Conservation (phyloP, 495 filamentous ascomycete species). For the Talaromyces nanjingensis region DNA sequence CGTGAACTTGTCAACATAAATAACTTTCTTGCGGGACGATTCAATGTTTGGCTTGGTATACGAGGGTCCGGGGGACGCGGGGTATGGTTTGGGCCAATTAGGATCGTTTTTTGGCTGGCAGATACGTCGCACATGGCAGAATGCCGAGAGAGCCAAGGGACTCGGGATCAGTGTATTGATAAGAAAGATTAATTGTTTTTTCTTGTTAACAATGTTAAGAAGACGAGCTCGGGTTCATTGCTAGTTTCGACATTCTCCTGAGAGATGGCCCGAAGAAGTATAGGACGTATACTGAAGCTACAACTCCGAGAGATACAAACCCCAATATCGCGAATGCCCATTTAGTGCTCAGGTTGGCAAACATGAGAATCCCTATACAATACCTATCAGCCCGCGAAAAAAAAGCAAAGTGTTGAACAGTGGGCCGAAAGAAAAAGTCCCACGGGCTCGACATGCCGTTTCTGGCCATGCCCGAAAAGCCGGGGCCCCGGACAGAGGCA, state of each 20-base stretch:
- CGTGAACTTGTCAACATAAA: neutral
- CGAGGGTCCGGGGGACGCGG: neutral
- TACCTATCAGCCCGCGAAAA: neutral
- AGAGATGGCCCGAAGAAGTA: constrained; percentile 24
- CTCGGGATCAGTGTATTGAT: neutral
- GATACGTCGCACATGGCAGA: neutral
- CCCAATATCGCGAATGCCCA: constrained; percentile 32
- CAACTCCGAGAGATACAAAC: constrained; percentile 27
- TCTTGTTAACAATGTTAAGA: neutral
- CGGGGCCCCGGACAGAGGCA: neutral
- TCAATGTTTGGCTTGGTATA: neutral
- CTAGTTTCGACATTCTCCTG: neutral
- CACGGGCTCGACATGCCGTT: neutral
- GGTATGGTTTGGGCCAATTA: neutral
- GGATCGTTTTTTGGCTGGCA: neutral
- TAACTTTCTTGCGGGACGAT: neutral
- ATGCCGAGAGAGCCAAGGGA: neutral
- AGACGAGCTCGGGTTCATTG: neutral
- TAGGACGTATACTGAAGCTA: constrained; percentile 28
- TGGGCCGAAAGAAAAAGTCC: neutral
- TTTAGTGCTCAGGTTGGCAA: constrained; percentile 24
- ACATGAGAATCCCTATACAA: constrained; percentile 27
- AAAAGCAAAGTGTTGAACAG: neutral
- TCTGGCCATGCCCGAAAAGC: neutral
- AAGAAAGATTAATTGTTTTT: neutral